These are phyloP conservation scores for Arthrobotrys entomopaga DNA, from an alignment of 2,329 filamentous ascomycete species.

Conservation along the genomic window DNA sequence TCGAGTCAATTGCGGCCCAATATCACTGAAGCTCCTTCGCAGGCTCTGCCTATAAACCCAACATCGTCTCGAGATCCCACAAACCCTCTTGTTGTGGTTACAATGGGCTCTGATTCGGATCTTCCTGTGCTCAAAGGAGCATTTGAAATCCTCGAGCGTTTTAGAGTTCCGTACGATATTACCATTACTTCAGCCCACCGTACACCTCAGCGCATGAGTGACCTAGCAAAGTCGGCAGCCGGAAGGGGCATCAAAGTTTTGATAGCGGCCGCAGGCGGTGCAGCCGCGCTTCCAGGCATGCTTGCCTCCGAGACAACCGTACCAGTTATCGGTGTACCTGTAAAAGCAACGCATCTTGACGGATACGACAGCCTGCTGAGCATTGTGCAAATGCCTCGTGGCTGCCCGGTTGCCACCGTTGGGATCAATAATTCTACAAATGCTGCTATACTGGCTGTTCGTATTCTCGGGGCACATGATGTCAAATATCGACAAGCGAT, in stretches of 20 bases:
- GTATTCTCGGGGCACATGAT: constrained; percentile 70
- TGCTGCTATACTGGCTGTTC: constrained; percentile 75
- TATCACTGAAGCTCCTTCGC: constrained; percentile 2
- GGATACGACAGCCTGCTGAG: constrained; percentile 76
- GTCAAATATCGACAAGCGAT: constrained; percentile 59
- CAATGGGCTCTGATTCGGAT: constrained; percentile 86
- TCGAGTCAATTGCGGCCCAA: constrained; percentile 5
- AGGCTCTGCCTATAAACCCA: constrained; percentile 41
- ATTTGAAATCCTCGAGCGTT: constrained; percentile 74
- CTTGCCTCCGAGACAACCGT: constrained; percentile 75
- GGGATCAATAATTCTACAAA: constrained; percentile 84
- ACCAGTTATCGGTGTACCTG: constrained; percentile 80
- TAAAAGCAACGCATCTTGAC: constrained; percentile 77
- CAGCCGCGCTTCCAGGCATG: constrained; percentile 80
- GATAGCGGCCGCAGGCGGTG: constrained; percentile 79
- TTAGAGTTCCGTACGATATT: constrained; percentile 76
- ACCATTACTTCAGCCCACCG: constrained; percentile 84
- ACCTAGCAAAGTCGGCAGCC: constrained; percentile 73
- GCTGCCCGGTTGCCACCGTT: constrained; percentile 78
- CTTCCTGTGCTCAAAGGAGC: constrained; percentile 74
- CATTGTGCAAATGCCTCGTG: constrained; percentile 81
- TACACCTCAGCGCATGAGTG: constrained; percentile 75
- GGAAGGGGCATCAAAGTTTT: constrained; percentile 76
- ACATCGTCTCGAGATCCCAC: constrained; percentile 58
- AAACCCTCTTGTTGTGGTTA: constrained; percentile 75